Conservation (phyloP, 2,329 filamentous ascomycete species). For the Aspergillus ochraceoroseus region DNA sequence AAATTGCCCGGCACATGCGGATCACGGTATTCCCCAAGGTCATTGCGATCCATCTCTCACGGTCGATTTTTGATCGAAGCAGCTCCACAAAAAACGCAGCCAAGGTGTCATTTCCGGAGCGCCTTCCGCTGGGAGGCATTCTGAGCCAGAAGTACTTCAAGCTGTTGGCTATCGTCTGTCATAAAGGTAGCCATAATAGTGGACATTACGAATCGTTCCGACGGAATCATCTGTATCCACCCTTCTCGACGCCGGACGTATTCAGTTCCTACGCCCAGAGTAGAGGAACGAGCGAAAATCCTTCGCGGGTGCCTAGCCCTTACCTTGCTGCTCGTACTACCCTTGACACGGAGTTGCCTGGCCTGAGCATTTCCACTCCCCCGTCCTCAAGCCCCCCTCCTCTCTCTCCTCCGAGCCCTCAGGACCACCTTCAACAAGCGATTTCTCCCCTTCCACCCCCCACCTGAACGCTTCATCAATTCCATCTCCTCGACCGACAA, state of each 20-base stretch:
- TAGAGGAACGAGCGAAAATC: slow-evolving; percentile 50
- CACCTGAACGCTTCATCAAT: slow-evolving; percentile 19
- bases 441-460: slow-evolving; percentile 12
- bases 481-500: slow-evolving; percentile 24
- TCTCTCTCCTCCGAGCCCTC: slow-evolving; percentile 24
- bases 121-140: slow-evolving; percentile 74
- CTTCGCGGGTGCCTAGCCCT: slow-evolving; percentile 38
- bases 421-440: slow-evolving; percentile 15
- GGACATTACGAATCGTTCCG: slow-evolving; percentile 97
- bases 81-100: slow-evolving; percentile 88
- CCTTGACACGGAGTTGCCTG: slow-evolving; percentile 28
- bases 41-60: slow-evolving; percentile 83
- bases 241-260: slow-evolving; percentile 75
- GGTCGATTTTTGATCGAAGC: slow-evolving; percentile 80
- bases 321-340: slow-evolving; percentile 39
- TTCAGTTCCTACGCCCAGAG: slow-evolving; percentile 72
- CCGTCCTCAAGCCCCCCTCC: slow-evolving; percentile 37
- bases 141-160: slow-evolving; percentile 74
- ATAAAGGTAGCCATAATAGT: slow-evolving; percentile 92
- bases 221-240: slow-evolving; percentile 71
- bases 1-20: slow-evolving; percentile 80
- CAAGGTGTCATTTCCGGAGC: slow-evolving; percentile 87
- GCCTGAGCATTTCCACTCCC: slow-evolving; percentile 30
- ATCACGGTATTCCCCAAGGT: slow-evolving; percentile 85
- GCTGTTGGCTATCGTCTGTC: slow-evolving; percentile 80